These are phyloP conservation scores for Trichophyton verrucosum DNA, from an alignment of 2,329 filamentous ascomycete species.

Conservation along the genomic window DNA sequence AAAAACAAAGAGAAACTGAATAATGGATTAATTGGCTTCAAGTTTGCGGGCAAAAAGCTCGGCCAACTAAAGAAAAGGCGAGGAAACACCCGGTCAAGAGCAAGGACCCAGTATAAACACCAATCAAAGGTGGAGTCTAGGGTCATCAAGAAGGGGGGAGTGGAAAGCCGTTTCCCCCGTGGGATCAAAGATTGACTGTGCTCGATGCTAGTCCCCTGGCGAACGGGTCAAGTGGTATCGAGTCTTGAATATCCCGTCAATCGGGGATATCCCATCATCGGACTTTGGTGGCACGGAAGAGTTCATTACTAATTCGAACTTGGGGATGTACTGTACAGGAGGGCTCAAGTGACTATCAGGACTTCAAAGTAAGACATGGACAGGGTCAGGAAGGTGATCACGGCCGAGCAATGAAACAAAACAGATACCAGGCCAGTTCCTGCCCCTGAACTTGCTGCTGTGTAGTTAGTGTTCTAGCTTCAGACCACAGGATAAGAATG, in stretches of 20 bases:
- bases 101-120: neutral
- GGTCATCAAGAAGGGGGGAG: neutral
- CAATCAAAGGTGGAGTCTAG: neutral
- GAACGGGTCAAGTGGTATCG: conserved; percentile 1
- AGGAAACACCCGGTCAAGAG: neutral
- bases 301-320: neutral
- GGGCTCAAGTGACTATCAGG: neutral
- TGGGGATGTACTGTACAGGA: neutral
- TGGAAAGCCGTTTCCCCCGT: neutral
- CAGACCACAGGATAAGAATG: neutral
- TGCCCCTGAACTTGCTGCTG: neutral
- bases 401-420: neutral
- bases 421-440: neutral
- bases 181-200: neutral
- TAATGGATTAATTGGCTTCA: neutral
- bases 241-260: neutral
- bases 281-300: neutral
- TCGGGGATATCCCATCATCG: neutral
- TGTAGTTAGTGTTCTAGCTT: neutral
- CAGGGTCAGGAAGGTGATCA: neutral
- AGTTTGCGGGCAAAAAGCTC: neutral
- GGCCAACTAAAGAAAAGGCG: neutral
- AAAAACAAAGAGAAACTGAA: neutral
- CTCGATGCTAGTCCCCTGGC: neutral
- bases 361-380: neutral